Evolutionary conservation across 2,329 filamentous ascomycete species (phyloP).

Genomic region (Trichoderma harzianum): DNA sequence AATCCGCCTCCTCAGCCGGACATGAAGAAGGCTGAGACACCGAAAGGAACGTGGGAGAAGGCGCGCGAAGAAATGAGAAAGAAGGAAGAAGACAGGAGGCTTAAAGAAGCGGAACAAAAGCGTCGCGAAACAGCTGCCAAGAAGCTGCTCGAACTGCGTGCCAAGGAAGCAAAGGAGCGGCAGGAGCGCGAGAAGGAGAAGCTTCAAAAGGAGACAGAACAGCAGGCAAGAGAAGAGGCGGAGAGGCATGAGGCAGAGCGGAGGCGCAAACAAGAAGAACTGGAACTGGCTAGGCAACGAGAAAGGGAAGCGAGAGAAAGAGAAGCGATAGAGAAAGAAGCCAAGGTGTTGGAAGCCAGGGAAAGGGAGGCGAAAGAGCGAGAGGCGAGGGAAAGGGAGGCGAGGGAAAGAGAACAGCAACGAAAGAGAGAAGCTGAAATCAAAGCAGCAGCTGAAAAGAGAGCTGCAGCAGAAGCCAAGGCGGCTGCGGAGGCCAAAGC

Average conservation of each 20-base stretch:
- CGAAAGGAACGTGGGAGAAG: constrained; percentile 58
- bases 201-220: constrained; percentile 37
- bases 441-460: constrained; percentile 3
- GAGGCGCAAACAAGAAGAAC: constrained; percentile 30
- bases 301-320: constrained; percentile 35
- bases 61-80: constrained; percentile 64
- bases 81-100: constrained; percentile 61
- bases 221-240: constrained; percentile 35
- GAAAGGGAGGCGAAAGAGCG: constrained; percentile 37
- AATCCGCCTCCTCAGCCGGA: not conserved
- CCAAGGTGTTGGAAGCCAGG: constrained; percentile 29
- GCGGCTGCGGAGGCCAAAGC: constrained; percentile 40
- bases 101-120: constrained; percentile 58
- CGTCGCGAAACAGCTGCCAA: constrained; percentile 54
- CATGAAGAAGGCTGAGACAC: constrained; percentile 5
- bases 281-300: constrained; percentile 37
- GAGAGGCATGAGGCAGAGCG: constrained; percentile 31
- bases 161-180: constrained; percentile 52
- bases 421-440: constrained; percentile 19
- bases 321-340: constrained; percentile 34
- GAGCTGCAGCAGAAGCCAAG: constrained; percentile 33
- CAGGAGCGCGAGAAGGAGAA: constrained; percentile 41
- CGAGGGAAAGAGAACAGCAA: constrained; percentile 39
- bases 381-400: constrained; percentile 33
- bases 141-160: constrained; percentile 52